Conservation (phyloP, 768 basidiomycete genomes). For the Collybia nuda region DNA sequence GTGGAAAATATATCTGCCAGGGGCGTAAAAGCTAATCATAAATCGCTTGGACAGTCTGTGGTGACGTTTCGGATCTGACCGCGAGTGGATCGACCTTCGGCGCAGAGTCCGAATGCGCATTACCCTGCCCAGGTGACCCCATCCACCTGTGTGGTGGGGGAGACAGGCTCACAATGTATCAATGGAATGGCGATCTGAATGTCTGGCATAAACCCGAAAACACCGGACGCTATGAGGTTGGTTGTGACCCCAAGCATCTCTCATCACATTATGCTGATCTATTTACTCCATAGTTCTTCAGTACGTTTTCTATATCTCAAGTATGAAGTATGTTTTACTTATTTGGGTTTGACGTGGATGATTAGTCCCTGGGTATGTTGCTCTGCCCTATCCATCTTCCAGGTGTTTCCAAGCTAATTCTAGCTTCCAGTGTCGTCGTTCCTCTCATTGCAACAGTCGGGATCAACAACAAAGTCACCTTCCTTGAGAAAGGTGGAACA, state of each 20-base stretch:
- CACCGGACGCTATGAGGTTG: constrained; percentile 70
- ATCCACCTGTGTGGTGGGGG: constrained; percentile 66
- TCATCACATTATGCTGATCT: constrained; percentile 4
- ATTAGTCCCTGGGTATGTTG: constrained; percentile 48
- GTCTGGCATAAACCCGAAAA: constrained; percentile 66
- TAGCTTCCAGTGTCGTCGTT: constrained; percentile 55
- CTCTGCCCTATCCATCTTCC: background rate
- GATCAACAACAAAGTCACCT: constrained; percentile 78
- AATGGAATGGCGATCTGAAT: constrained; percentile 50
- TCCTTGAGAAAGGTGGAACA: constrained; percentile 76
- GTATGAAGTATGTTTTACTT: background rate
- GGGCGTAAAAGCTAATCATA: too few relatives aligned
- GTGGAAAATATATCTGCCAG: constrained; percentile 20
- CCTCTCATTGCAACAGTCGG: constrained; percentile 76
- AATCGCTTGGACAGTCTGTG: too few relatives aligned
- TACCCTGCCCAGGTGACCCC: constrained; percentile 73
- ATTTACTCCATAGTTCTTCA: constrained; percentile 37
- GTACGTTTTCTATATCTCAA: constrained; percentile 27
- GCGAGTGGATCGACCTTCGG: constrained; percentile 36
- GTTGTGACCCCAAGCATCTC: constrained; percentile 20
- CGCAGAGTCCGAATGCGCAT: constrained; percentile 40
- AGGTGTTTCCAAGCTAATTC: constrained; percentile 5
- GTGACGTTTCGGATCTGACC: constrained; percentile 59
- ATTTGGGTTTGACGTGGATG: background rate
- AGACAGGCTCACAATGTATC: constrained; percentile 52